phyloP scores from a whole-genome alignment of 2,329 filamentous ascomycete genomes.

The Zymoseptoria brevis region DNA sequence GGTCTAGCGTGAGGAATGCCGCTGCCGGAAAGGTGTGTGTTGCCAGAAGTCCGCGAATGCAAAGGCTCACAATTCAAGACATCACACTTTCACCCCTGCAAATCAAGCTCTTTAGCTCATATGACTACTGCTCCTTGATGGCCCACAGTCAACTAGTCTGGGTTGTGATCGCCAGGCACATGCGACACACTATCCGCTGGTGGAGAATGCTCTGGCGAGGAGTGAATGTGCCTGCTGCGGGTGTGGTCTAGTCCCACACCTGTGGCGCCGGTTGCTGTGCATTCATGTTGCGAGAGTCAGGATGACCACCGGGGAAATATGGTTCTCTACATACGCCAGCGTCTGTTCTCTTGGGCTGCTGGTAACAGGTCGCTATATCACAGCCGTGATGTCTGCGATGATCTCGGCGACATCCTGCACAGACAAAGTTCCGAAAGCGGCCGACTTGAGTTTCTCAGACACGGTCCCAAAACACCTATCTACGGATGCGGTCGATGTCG shows the following conservation, averaged over 20 bases:
- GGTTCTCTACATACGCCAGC: constrained; percentile 19
- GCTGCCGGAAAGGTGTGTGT: constrained; percentile 13
- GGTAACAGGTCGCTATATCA: constrained; percentile 19
- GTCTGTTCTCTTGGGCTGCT: constrained; percentile 18
- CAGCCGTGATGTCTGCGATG: constrained; percentile 14
- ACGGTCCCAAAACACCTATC: constrained; percentile 23
- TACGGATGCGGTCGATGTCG: constrained; percentile 27
- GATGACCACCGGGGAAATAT: constrained; percentile 25
- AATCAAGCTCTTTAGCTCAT: constrained; percentile 15
- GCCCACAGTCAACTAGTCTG: constrained; percentile 16
- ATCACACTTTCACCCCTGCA: constrained; percentile 16
- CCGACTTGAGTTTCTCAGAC: constrained; percentile 21
- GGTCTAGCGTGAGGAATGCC: constrained; percentile 23
- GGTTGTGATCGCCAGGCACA: constrained; percentile 14
- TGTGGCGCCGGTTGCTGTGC: constrained; percentile 27
- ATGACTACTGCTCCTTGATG: constrained; percentile 25
- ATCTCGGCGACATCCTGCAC: constrained; percentile 14
- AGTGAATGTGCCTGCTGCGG: constrained; percentile 17
- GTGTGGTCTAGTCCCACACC: constrained; percentile 24
- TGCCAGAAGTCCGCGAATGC: constrained; percentile 14
- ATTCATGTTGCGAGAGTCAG: constrained; percentile 19
- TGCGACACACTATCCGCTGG: constrained; percentile 6
- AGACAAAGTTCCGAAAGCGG: constrained; percentile 27
- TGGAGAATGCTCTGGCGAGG: constrained; percentile 2
- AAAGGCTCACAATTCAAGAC: constrained; percentile 9